Evolutionary conservation across 768 basidiomycete genomes (phyloP).

Genomic region (Pulveroboletus sp.): DNA sequence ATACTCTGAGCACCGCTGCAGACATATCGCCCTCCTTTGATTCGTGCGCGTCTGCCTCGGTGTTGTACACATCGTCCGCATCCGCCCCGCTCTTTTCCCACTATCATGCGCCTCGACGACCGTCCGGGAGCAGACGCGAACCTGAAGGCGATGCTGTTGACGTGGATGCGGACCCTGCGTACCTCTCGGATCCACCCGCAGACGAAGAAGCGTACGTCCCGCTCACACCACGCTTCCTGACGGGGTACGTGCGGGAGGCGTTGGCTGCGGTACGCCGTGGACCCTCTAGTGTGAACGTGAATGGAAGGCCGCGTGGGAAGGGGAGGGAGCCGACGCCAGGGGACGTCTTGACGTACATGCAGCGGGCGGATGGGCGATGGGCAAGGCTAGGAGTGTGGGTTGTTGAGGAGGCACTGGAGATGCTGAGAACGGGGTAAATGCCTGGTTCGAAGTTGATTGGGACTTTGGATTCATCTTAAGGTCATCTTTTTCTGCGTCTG

Average conservation of each 20-base stretch:
- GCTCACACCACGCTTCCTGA: constrained; percentile 51
- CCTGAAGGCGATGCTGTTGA: constrained; percentile 16
- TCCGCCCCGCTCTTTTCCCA: constrained; percentile 24
- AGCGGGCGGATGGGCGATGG: constrained; percentile 60
- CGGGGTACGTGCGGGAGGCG: constrained; percentile 42
- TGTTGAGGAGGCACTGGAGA: constrained; percentile 55
- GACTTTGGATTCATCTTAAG: too few species aligned
- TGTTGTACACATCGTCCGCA: constrained; percentile 18
- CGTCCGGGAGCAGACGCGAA: background rate
- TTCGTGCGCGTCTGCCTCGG: constrained; percentile 25
- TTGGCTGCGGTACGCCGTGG: constrained; percentile 35
- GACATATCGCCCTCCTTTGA: constrained; percentile 17
- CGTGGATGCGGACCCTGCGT: constrained; percentile 37
- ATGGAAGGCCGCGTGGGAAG: background rate
- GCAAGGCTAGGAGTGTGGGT: constrained; percentile 58
- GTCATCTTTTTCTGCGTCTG: too few species aligned
- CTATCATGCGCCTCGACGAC: constrained; percentile 21
- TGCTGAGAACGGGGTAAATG: constrained; percentile 13
- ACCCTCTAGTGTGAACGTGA: constrained; percentile 11
- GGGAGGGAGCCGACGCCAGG: constrained; percentile 33
- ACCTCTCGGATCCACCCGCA: constrained; percentile 56
- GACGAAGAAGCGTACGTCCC: constrained; percentile 63
- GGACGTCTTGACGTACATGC: constrained; percentile 45
- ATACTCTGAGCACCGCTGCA: constrained; percentile 19
- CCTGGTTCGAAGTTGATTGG: background rate